A percentile compares a stretch with the other conserved stretches of the same genome.
These are phyloP conservation scores for Penicillium goetzii DNA, from an alignment of 495 filamentous ascomycete species.

Conservation along the genomic window DNA sequence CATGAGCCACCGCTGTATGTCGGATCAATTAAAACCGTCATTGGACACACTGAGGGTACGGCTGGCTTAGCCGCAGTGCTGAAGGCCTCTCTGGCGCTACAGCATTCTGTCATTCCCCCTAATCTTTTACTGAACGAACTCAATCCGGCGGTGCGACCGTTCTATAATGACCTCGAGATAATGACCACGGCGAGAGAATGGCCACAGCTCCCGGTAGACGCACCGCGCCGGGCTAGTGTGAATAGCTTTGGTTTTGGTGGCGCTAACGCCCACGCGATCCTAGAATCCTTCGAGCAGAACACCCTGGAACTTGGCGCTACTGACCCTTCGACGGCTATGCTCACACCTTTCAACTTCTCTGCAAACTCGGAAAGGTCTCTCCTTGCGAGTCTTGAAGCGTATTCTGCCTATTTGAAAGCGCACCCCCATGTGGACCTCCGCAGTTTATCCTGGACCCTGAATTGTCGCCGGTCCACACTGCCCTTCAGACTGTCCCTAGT, in stretches of 20 bases:
- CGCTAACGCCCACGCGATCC: conserved; percentile 64
- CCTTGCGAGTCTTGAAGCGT: conserved; percentile 18
- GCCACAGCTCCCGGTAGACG: conserved; percentile 8
- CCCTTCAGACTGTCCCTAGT: conserved; percentile 26
- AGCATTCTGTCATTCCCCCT: conserved; percentile 55
- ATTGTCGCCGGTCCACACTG: conserved; percentile 23
- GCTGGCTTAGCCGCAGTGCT: conserved; percentile 59
- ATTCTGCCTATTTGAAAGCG: conserved; percentile 25
- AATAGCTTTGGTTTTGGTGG: conserved; percentile 66
- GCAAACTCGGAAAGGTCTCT: conserved; percentile 32
- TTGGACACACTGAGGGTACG: conserved; percentile 60
- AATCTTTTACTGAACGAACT: conserved; percentile 60
- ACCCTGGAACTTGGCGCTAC: too few relatives aligned
- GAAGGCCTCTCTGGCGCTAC: conserved; percentile 46
- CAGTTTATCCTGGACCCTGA: conserved; percentile 35
- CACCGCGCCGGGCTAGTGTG: conserved; percentile 38
- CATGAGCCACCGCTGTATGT: conserved; percentile 45
- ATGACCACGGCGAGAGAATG: conserved; percentile 17
- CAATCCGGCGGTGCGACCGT: conserved; percentile 34
- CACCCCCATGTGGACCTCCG: conserved; percentile 14
- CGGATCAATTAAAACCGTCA: conserved; percentile 59
- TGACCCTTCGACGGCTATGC: neutral
- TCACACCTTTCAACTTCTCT: conserved; percentile 34
- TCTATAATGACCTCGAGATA: conserved; percentile 41
- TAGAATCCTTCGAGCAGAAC: conserved; percentile 45